These are phyloP conservation scores for Sporothrix pallida DNA, from an alignment of 2,329 filamentous ascomycete genomes.

Conservation along the genomic window DNA sequence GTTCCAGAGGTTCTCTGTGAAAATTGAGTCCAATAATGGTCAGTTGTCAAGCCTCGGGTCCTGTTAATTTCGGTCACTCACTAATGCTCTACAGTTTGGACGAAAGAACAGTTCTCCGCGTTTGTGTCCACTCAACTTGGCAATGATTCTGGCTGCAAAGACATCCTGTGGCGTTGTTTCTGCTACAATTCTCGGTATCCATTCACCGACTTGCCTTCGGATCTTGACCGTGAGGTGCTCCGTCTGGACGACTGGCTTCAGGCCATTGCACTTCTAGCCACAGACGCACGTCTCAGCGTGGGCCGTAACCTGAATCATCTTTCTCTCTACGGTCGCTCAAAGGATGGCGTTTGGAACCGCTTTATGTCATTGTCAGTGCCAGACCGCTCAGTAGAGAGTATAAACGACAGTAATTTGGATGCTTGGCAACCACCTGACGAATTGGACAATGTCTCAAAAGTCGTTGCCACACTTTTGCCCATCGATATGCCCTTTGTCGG, in stretches of 20 bases:
- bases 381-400: too few species aligned
- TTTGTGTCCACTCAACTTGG: neutral
- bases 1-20: too few species aligned
- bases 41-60: too few species aligned
- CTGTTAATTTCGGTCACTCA: neutral
- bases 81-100: neutral
- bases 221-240: neutral
- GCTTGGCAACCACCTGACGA: neutral
- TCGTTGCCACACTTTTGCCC: neutral
- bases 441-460: neutral
- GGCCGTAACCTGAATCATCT: neutral
- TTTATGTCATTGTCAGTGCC: neutral
- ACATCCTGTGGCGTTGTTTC: neutral
- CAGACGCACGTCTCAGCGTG: neutral
- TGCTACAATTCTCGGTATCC: neutral
- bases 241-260: neutral
- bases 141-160: neutral
- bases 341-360: neutral
- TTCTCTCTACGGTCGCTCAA: neutral
- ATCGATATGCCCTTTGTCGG: neutral
- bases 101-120: neutral
- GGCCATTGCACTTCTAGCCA: neutral
- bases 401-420: neutral
- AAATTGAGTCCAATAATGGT: too few species aligned
- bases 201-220: neutral